phyloP scores from a whole-genome alignment of 495 filamentous ascomycete species.

The Cairneyella variabilis region DNA sequence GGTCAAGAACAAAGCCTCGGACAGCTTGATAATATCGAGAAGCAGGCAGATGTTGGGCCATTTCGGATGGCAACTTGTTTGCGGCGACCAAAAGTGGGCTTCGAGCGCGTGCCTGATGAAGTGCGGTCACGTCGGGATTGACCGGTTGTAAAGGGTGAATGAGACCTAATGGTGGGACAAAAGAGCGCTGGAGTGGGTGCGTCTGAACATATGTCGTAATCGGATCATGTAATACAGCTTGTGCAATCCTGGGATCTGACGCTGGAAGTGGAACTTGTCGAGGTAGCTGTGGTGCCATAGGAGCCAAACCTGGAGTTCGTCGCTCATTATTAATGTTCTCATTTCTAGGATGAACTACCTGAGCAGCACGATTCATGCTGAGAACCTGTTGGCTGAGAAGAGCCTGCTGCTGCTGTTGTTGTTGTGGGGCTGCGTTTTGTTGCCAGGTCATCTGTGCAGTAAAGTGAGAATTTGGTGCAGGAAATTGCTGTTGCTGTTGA shows the following conservation, averaged over 20 bases:
- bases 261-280: background rate
- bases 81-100: constrained; percentile 18
- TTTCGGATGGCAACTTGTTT: background rate
- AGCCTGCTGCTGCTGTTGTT: constrained; percentile 7
- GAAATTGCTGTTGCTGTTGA: constrained; percentile 6
- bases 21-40: constrained; percentile 24
- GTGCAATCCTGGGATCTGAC: background rate
- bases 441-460: background rate
- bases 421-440: constrained; percentile 3
- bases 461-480: background rate
- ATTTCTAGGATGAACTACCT: constrained; percentile 6
- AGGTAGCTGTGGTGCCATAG: background rate
- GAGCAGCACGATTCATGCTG: constrained; percentile 8
- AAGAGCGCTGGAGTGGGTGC: constrained; percentile 5
- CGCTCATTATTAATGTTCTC: constrained; percentile 10
- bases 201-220: constrained; percentile 1
- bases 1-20: constrained; percentile 17
- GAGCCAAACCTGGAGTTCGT: background rate
- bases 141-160: background rate
- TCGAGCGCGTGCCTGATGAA: constrained; percentile 27
- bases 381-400: constrained; percentile 1
- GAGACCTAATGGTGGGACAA: constrained; percentile 20
- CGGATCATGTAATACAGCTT: background rate
- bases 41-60: constrained; percentile 5
- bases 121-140: constrained; percentile 19